Evolutionary conservation across 2,329 filamentous ascomycete species (phyloP).

Genomic region (Pseudogymnoascus destructans): DNA sequence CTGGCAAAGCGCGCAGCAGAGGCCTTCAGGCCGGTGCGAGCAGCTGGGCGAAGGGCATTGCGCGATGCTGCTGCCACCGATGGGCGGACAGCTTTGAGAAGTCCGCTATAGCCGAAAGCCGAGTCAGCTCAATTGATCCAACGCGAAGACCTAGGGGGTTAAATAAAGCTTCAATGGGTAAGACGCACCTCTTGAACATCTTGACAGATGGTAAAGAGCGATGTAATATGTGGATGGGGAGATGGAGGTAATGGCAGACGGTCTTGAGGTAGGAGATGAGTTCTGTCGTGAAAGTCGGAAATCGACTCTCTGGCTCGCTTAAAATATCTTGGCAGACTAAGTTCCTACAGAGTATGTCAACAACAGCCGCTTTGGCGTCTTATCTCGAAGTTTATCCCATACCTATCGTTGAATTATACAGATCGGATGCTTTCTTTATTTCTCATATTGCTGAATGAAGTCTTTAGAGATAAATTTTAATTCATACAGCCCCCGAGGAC

Average conservation of each 20-base stretch:
- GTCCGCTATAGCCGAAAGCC: conserved; percentile 40
- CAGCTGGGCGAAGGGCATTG: conserved; percentile 44
- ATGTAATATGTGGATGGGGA: conserved; percentile 46
- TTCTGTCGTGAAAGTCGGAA: conserved; percentile 11
- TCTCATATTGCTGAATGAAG: background rate
- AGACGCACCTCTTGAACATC: conserved; percentile 72
- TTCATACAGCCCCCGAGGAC: background rate
- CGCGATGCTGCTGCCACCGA: conserved; percentile 44
- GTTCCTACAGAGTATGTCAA: conserved; percentile 1
- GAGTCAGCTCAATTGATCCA: conserved; percentile 37
- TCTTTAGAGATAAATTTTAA: conserved; percentile 7
- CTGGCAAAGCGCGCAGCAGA: conserved; percentile 39
- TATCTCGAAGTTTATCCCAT: background rate
- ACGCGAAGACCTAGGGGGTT: conserved; percentile 14
- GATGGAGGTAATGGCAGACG: conserved; percentile 33
- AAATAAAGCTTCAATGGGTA: conserved; percentile 20
- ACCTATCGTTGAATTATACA: background rate
- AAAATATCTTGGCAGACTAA: conserved; percentile 10
- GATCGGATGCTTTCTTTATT: background rate
- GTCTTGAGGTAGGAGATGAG: conserved; percentile 11
- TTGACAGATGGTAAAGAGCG: conserved; percentile 57
- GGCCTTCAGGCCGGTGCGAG: conserved; percentile 42
- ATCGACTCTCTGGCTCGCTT: conserved; percentile 10
- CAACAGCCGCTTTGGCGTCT: background rate
- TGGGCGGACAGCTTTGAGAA: conserved; percentile 51